Evolutionary conservation across 108 stramenopile genomes (phyloP), one percentile per base, ranked within the genome.

Genomic region (Seminavis robusta): DNA sequence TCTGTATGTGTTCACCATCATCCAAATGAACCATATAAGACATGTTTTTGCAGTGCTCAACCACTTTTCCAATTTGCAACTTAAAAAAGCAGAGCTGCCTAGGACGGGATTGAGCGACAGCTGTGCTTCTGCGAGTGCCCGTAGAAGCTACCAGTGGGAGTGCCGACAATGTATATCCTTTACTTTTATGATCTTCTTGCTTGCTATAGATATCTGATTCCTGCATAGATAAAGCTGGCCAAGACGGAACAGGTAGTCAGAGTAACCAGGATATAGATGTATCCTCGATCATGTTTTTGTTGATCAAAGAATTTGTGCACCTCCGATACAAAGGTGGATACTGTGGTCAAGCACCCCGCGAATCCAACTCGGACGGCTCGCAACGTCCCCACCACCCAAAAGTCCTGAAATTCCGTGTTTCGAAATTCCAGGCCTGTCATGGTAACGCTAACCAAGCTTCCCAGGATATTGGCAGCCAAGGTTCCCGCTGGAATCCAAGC

Each of bases 301-400:
- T 39, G 9, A n/a, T n/a, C n/a, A 29, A 43, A 53, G 16, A 65
- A 45, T 26, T 29, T 59, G 32, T 53, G 44, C 5, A 72, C 52
- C 47, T 87, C 86, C 33, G 75, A 73, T 1, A 78, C 76, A 42
- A 81, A 81, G 11, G 82, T 79, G 32, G 77, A 79, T 6, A 87
- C 81, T 0, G 86, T 83, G 13, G 80, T 76, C 27, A 87, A 44
- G 33, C 76, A 70, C 17, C 86, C 86, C 38, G 79, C 77, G 53
- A 87, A 73, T 20, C 86, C 86, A 51, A 74, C 52, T 33, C 63
- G 57, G 45, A 74, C 21, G 33, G 74, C 72, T 7, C 70, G 51
- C 1, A 81, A 20, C 25, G 60, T 65, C 5, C 67, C 61, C 17
- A 63, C 34, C 25, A 21, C 36, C 80, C 73, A 82, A 40, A 63